Base-by-base conservation (phyloP, 1,284 basidiomycete genomes). In the Tylopilus sp. region DNA sequence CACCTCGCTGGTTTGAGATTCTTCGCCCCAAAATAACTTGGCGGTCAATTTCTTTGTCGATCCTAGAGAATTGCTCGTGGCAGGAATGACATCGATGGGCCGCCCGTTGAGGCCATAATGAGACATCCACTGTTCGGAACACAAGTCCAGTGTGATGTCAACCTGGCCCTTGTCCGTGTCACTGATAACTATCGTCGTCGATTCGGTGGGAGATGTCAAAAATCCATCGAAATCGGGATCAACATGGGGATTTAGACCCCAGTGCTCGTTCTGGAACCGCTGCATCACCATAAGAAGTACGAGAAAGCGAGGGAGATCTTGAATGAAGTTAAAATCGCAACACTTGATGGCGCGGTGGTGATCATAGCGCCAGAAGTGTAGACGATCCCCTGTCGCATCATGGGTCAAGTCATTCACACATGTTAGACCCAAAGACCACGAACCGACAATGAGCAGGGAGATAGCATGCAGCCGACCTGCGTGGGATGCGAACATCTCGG, bases 231-330 rank as follows among this genome's bases (percentile, higher is more conserved):
- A 57, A n/a, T 43, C 0, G 2, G 55, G 26, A 28, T 61, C 47
- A 7, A 56, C 11, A 0, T 11, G 8, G 7, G 35, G n/a, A 52
- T 56, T 56, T 25, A 70, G 40, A 14, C 71, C 70, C 68, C 68
- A 72, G 40, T 72, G 55, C 13, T 35, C 35, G 7, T 57, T 46
- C 2, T 54, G 29, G 54, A 73, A 71, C 2, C 65, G 62, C 51
- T 74, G 66, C 35, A 72, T 61, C 3, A 52, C 53, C 15, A 70
- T 45, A 9, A 74, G 62, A 4, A 74, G 57, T 1, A 68, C 57
- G 0, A 71, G 55, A 45, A 72, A 68, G 24, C 32, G 17, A n/a
- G 32, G 22, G 17, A 45, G 32, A n/a, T 45, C 32, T 35, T 35
- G 31, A 35, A 45, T 35, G 24, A 45, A 45, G 29, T 45, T 33